These are phyloP conservation scores for Xenoacremonium recifei DNA, from an alignment of 2,329 filamentous ascomycete species.

Conservation along the genomic window DNA sequence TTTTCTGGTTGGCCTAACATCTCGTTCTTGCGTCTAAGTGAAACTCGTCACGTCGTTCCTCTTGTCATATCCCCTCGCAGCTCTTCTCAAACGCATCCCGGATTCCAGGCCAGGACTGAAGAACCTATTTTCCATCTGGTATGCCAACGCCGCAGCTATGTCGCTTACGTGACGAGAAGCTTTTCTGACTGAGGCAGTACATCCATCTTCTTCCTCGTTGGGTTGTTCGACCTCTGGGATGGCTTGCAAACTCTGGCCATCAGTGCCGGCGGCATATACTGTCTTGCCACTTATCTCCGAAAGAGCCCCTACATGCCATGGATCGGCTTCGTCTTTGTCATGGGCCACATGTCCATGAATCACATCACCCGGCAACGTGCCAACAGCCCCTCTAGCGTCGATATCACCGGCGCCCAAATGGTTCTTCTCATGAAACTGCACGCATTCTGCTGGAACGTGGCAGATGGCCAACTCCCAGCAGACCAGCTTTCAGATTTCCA, in stretches of 20 bases:
- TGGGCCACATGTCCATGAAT: constrained; percentile 91
- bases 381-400: constrained; percentile 65
- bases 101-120: constrained; percentile 81
- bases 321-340: constrained; percentile 89
- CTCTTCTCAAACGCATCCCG: constrained; percentile 82
- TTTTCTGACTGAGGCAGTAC: constrained; percentile 47
- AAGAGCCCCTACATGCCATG: constrained; percentile 92
- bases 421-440: constrained; percentile 97
- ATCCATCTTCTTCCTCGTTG: constrained; percentile 87
- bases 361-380: constrained; percentile 79
- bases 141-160: constrained; percentile 22
- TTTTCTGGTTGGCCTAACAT: constrained; percentile 11
- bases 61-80: constrained; percentile 88
- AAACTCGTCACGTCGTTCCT: constrained; percentile 92
- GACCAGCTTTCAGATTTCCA: constrained; percentile 83
- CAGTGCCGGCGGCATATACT: constrained; percentile 76
- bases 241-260: constrained; percentile 78
- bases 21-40: constrained; percentile 54
- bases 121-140: constrained; percentile 84
- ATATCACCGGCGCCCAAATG: constrained; percentile 97
- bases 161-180: constrained; percentile 1
- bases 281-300: constrained; percentile 78
- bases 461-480: constrained; percentile 80
- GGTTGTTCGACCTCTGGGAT: constrained; percentile 88
- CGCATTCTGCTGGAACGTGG: constrained; percentile 97